Conservation (phyloP, 495 filamentous ascomycete species). For the Evernia prunastri region DNA sequence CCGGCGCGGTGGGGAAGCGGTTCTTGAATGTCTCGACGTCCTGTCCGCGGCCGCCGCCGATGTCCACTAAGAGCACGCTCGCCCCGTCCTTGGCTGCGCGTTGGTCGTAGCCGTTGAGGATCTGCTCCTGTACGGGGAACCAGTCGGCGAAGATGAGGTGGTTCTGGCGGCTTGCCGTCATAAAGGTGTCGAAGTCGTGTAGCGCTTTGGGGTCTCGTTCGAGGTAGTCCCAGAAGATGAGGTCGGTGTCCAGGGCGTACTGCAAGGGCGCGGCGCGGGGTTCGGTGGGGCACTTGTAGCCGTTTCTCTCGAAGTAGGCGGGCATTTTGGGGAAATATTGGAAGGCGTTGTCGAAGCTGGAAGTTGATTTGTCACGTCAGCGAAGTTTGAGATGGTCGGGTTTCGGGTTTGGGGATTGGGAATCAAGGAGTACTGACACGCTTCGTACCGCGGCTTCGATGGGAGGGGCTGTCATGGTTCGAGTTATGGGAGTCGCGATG, state of each 20-base stretch:
- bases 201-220: not conserved
- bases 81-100: not conserved
- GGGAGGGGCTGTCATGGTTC: not conserved
- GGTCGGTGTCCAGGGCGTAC: not conserved
- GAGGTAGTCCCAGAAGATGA: not conserved
- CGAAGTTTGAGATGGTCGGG: not conserved
- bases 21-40: slow-evolving; percentile 32
- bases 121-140: not conserved
- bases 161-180: not conserved
- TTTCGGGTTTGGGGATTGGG: not conserved
- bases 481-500: not conserved
- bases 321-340: not conserved
- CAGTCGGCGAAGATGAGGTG: not conserved
- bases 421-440: not conserved
- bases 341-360: slow-evolving; percentile 3
- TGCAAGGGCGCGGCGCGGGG: not conserved
- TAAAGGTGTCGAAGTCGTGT: slow-evolving; percentile 1
- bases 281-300: not conserved
- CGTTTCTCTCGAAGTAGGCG: not conserved
- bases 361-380: not conserved
- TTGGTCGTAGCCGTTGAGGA: not conserved
- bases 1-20: slow-evolving; percentile 28
- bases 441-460: not conserved
- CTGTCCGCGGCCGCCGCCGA: slow-evolving; percentile 37
- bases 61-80: slow-evolving; percentile 37